Evolutionary conservation across 2,329 filamentous ascomycete species (phyloP).

Genomic region (Nothopassalora personata): DNA sequence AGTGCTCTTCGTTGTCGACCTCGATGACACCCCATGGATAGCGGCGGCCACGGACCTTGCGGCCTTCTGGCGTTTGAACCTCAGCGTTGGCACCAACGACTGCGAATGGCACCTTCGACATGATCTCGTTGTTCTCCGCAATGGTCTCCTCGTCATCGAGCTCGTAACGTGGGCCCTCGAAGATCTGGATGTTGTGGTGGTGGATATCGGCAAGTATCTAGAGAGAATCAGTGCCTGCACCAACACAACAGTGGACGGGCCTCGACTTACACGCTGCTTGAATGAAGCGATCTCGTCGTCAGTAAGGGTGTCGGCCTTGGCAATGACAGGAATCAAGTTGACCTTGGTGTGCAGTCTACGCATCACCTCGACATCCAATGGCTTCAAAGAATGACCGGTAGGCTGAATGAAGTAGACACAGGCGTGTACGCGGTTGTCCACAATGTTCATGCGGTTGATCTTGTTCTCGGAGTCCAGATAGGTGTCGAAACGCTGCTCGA

Average conservation of each 20-base stretch:
- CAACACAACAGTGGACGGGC: neutral
- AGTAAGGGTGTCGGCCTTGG: constrained; percentile 95
- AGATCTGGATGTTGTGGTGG: constrained; percentile 97
- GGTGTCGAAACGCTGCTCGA: constrained; percentile 96
- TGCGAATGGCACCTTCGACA: constrained; percentile 99
- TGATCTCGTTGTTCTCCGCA: constrained; percentile 99
- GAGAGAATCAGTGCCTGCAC: constrained; percentile 16
- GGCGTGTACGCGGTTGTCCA: constrained; percentile 97
- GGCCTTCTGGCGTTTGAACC: constrained; percentile 83
- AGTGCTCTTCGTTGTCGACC: constrained; percentile 99
- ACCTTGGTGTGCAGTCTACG: constrained; percentile 99
- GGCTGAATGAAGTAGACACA: constrained; percentile 99
- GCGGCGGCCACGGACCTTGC: constrained; percentile 89
- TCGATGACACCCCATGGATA: constrained; percentile 99
- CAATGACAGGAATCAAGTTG: constrained; percentile 98
- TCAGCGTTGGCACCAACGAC: constrained; percentile 96
- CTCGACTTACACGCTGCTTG: constrained; percentile 80
- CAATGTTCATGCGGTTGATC: constrained; percentile 99
- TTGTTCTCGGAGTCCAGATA: constrained; percentile 99
- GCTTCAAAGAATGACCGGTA: constrained; percentile 96
- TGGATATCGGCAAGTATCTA: constrained; percentile 96
- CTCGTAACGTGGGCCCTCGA: constrained; percentile 96
- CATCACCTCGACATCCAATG: constrained; percentile 98
- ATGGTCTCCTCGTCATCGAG: constrained; percentile 99
- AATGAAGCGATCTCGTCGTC: constrained; percentile 92